These are phyloP conservation scores for Mortierella alpina DNA, from an alignment of 192 early-diverging fungal genomes.

Conservation along the genomic window DNA sequence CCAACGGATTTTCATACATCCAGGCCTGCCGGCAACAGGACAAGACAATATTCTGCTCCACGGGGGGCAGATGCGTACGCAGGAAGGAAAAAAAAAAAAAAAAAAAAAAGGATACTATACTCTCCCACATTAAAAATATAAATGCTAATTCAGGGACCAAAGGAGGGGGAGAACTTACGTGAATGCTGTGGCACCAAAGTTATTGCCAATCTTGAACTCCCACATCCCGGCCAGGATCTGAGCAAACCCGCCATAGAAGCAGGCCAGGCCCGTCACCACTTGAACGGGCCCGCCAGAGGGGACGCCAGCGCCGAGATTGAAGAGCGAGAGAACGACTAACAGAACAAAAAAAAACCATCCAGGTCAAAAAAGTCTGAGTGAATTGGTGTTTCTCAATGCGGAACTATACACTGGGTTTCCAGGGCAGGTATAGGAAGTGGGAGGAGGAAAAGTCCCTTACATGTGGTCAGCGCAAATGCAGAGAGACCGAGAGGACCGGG, in stretches of 20 bases:
- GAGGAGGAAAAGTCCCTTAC: conserved; percentile 60
- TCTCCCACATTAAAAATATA: no score
- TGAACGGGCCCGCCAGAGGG: conserved; percentile 61
- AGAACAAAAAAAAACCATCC: neutral
- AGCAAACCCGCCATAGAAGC: conserved; percentile 81
- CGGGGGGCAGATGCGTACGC: no score
- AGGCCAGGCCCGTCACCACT: conserved; percentile 71
- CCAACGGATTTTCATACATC: no score
- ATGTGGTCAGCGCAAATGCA: conserved; percentile 72
- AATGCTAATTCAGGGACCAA: no score
- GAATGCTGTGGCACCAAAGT: conserved; percentile 87
- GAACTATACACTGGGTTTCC: no score
- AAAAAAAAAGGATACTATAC: no score
- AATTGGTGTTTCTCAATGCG: neutral
- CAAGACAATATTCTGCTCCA: no score
- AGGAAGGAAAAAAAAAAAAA: no score
- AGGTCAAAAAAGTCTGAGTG: neutral
- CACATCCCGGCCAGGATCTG: conserved; percentile 87
- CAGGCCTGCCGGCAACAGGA: no score
- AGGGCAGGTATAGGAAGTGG: neutral
- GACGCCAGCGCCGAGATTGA: conserved; percentile 75
- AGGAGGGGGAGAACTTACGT: conserved; percentile 36
- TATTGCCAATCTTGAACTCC: conserved; percentile 83
- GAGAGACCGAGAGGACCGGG: conserved; percentile 72
- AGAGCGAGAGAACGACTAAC: conserved; percentile 76